Evolutionary conservation across 257 asterid species (phyloP), one percentile per base, ranked within the genome.

Genomic region (Fraxinus anomala): DNA sequence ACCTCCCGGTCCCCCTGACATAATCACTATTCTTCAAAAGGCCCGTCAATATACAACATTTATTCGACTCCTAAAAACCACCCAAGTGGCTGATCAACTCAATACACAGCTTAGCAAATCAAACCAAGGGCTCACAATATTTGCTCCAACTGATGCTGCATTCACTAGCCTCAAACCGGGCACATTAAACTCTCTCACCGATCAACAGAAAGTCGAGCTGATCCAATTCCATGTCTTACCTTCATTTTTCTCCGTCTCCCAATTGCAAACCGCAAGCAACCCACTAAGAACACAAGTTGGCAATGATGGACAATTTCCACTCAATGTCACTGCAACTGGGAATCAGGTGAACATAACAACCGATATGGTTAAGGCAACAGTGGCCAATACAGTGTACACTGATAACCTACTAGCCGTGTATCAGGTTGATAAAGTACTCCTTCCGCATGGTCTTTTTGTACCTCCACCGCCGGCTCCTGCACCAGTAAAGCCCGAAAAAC

Each of bases 401-500:
- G 91, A 87, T 73, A 47, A 67, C n/a, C 88, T 86, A 76, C 79
- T 89, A 21, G 93, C 92, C 2, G 82, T 91, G 6, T 89, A 87
- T 71, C 80, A 85, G 78, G 91, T 88, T 21, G 89, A 90, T 61
- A 73, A 86, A 0, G 90, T 87, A 39, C 85, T 89, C 36, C 88
- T 89, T 4, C 92, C 96, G 0, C 83, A 77, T 31, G 80, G 81
- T 44, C 86, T 87, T 49, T 87, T 87, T 42, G 80, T 76, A 1
- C 39, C 87, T 66, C 88, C 88, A 2, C 85, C 92, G 0, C 93
- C 92, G 1, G 83, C 93, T 6, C 95, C 92, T 6, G 89, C 90
- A 0, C 90, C 92, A 26, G 5, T 80, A 6, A 80, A 77, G 40
- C 72, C 59, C 16, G 75, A 77, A 73, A 88, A 88, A 69, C 11